A percentile compares a stretch with the other conserved stretches of the same genome.
Conservation (phyloP, 2,329 filamentous ascomycete species). For the Alternaria conjuncta region DNA sequence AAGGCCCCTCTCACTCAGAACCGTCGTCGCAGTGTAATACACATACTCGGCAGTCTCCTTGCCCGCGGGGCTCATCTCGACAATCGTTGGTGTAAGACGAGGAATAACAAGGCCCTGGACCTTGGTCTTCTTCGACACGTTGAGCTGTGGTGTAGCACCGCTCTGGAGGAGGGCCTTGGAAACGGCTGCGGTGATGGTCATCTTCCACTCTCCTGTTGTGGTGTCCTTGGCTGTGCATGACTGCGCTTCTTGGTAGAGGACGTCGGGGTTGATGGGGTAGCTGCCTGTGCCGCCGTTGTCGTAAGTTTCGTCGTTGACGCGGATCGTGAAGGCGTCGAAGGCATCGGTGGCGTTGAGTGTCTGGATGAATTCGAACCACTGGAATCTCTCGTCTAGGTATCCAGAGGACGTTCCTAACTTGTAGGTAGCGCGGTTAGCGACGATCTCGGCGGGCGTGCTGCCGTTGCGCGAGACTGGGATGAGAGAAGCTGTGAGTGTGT, state of each 20-base stretch:
- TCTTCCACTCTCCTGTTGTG: neutral
- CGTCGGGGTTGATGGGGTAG: constrained; percentile 8
- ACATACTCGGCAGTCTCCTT: constrained; percentile 9
- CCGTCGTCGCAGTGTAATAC: neutral
- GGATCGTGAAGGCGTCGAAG: constrained; percentile 12
- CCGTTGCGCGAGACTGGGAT: constrained; percentile 5
- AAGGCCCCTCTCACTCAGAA: neutral
- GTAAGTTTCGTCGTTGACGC: constrained; percentile 4
- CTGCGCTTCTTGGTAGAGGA: constrained; percentile 9
- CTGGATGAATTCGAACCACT: constrained; percentile 13
- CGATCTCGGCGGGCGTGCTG: neutral
- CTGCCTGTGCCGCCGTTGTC: constrained; percentile 15
- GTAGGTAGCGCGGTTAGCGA: neutral
- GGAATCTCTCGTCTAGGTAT: constrained; percentile 7
- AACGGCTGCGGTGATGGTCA: constrained; percentile 8
- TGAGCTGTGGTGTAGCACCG: neutral
- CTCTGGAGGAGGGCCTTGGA: neutral
- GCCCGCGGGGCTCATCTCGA: neutral
- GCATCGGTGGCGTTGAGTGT: neutral
- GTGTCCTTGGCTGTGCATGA: neutral
- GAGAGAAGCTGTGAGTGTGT: constrained; percentile 3
- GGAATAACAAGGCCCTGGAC: constrained; percentile 3
- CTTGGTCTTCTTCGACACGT: neutral
- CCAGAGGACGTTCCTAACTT: constrained; percentile 2
- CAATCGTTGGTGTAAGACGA: neutral